Conservation (phyloP, 345 rosid species). For the Arabidopsis arenosa region DNA sequence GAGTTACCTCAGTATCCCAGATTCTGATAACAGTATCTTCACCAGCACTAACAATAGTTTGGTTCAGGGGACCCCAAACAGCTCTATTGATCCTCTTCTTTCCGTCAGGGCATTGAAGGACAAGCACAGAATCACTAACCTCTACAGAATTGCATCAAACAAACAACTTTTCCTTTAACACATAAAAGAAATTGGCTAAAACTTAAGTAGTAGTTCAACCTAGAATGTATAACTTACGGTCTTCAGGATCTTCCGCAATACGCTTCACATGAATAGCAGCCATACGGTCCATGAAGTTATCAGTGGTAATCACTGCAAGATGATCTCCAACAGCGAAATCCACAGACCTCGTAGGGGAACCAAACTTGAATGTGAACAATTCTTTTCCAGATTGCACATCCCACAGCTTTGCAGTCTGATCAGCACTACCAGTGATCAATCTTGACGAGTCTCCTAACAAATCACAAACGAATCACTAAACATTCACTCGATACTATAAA, state of each 20-base stretch:
- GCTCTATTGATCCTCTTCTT: constrained; percentile 80
- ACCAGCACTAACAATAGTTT: constrained; percentile 82
- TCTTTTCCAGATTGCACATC: constrained; percentile 75
- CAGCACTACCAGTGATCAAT: constrained; percentile 92
- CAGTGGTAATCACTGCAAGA: constrained; percentile 89
- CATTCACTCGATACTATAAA: background rate
- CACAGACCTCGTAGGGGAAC: constrained; percentile 86
- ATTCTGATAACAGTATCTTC: constrained; percentile 83
- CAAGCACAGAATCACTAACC: constrained; percentile 64
- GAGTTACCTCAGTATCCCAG: constrained; percentile 91
- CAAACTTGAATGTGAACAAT: constrained; percentile 68
- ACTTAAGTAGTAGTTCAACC: background rate
- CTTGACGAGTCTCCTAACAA: constrained; percentile 71
- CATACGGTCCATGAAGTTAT: constrained; percentile 87
- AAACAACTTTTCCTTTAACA: background rate
- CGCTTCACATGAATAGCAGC: constrained; percentile 88
- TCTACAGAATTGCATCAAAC: constrained; percentile 53
- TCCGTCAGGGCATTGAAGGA: constrained; percentile 74
- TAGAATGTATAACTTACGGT: constrained; percentile 58
- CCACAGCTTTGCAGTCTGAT: constrained; percentile 91
- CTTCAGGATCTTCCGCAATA: constrained; percentile 64
- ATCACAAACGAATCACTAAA: background rate
- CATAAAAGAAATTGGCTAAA: background rate
- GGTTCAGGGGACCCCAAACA: constrained; percentile 92
- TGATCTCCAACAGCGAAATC: constrained; percentile 86